Base-by-base conservation (phyloP, 176 grass and related monocot species). In the Hsuehochloa calcarea region DNA sequence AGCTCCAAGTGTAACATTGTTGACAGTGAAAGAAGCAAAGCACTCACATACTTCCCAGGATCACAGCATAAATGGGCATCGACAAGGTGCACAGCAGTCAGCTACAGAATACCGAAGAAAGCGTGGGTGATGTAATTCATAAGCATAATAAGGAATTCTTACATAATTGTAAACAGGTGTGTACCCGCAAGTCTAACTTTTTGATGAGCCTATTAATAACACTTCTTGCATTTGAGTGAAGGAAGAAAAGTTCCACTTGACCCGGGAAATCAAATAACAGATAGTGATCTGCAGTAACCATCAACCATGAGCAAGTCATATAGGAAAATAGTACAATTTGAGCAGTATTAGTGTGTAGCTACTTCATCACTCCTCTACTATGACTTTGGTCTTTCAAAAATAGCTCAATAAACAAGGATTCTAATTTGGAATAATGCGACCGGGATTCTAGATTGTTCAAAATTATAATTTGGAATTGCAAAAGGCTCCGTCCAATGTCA, bases 191-290 rank as follows among this genome's bases (percentile, higher is more conserved):
- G 74, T 98, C 73, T 84, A 98, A 74, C 66, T 88, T 95, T 84
- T 98, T 92, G 39, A 95, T 90, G 43, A 95, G 93, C 54, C 85
- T 98, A 68, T 90, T 78, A 4, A 98, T 89, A 20, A 87, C 71
- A 81, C 70, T 95, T 69, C 84, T 95, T 68, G 93, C 86, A 72
- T 95, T 98, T 68, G 96, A 92, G 73, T 98, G 96, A 86, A 98
- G 93, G 78, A 89, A 95, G 91, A 98, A 98, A 79, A 98, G 91
- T 84, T 98, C 96, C 77, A 95, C 96, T 88, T 95, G 96, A 25
- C 96, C 96, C 72, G 93, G 96, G 87, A 98, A 98, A 90, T 98
- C 96, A 89, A 98, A 98, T 79, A 98, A 74, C 27, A 98, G 78
- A 84, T 95, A 98, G 70, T 98, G 93, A 88, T 98, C 93, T 98